phyloP scores from a whole-genome alignment of 352 stramenopile genomes.

The Phytophthora pini region DNA sequence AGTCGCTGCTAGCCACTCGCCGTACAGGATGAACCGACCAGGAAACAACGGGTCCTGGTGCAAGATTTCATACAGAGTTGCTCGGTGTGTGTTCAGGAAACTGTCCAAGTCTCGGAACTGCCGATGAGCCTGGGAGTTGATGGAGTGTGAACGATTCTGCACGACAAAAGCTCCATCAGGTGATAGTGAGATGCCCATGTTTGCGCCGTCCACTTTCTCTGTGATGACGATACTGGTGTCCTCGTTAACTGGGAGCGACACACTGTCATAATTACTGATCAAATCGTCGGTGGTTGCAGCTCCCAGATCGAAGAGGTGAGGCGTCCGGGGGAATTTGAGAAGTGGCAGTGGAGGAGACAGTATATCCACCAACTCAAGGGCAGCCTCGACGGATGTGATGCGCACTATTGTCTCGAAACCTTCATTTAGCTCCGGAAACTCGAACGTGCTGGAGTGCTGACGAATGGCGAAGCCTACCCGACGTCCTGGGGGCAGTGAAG shows the following conservation, averaged over 20 bases:
- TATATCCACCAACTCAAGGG: conserved; percentile 36
- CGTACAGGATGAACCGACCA: conserved; percentile 78
- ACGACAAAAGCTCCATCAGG: conserved; percentile 56
- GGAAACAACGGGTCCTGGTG: conserved; percentile 58
- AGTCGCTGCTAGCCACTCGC: conserved; percentile 81
- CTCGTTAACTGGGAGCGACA: conserved; percentile 7
- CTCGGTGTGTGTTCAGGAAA: conserved; percentile 55
- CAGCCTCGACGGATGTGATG: conserved; percentile 59
- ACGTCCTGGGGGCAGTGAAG: conserved; percentile 50
- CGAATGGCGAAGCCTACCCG: conserved; percentile 49
- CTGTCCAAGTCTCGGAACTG: conserved; percentile 75
- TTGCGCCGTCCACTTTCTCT: conserved; percentile 89
- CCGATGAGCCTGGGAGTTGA: conserved; percentile 58
- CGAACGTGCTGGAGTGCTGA: conserved; percentile 52
- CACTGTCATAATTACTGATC: conserved; percentile 20
- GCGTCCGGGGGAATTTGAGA: conserved; percentile 68
- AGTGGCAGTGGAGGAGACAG: conserved; percentile 50
- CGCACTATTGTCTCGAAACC: conserved; percentile 60
- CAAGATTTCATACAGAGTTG: conserved; percentile 54
- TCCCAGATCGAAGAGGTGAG: conserved; percentile 65
- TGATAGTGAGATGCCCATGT: conserved; percentile 79
- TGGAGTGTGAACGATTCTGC: conserved; percentile 82
- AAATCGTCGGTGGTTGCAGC: conserved; percentile 65
- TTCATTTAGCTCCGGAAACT: conserved; percentile 45
- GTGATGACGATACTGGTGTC: conserved; percentile 57